phyloP scores from a whole-genome alignment of 345 rosid species.

The Acer yangbiense region DNA sequence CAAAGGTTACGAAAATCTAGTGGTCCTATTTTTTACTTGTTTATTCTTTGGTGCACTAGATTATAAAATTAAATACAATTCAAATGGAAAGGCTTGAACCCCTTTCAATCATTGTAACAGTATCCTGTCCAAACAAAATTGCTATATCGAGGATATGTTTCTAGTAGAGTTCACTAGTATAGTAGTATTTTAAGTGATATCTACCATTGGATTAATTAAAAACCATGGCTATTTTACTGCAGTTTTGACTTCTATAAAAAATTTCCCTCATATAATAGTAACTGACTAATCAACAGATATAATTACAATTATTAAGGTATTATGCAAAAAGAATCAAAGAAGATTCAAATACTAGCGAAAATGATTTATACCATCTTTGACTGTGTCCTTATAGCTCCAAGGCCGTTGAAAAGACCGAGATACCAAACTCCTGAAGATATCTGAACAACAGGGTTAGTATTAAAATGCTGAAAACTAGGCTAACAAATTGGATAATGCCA shows the following conservation, averaged over 20 bases:
- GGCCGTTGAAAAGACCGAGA: constrained; percentile 88
- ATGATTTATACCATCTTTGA: constrained; percentile 77
- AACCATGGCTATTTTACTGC: neutral
- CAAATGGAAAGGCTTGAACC: neutral
- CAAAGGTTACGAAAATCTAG: neutral
- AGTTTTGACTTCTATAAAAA: neutral
- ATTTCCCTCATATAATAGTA: neutral
- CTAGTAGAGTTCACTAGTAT: neutral
- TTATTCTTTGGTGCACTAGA: neutral
- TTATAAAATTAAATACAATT: neutral
- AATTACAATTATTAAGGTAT: neutral
- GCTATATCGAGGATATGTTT: neutral
- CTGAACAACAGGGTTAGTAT: constrained; percentile 41
- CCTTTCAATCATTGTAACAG: neutral
- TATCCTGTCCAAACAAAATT: neutral
- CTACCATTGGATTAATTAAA: neutral
- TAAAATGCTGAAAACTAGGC: constrained; percentile 3
- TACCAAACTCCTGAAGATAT: constrained; percentile 88
- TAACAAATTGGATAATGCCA: constrained; percentile 1
- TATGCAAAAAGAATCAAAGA: neutral
- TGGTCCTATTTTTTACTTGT: neutral
- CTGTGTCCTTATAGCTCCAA: constrained; percentile 82
- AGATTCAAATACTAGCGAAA: too few species aligned
- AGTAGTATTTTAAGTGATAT: neutral
- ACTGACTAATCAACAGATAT: neutral